phyloP scores from a whole-genome alignment of 208 protist species.

The Porcisia deanei region DNA sequence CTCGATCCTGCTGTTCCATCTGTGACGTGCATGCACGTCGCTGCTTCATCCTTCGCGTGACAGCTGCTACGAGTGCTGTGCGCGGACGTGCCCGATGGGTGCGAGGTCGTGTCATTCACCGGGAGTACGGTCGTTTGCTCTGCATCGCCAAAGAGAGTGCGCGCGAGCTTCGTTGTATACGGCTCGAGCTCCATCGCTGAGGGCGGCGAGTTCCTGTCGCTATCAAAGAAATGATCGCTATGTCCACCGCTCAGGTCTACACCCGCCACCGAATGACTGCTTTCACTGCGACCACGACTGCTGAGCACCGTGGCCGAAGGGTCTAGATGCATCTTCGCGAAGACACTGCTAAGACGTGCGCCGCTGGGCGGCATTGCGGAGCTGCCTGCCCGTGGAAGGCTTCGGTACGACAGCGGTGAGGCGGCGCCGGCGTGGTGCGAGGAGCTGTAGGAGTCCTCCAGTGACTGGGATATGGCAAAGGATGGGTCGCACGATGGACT shows the following conservation, averaged over 20 bases:
- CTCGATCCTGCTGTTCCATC: neutral
- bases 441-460: slow-evolving; percentile 15
- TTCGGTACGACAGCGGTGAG: slow-evolving; percentile 13
- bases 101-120: slow-evolving; percentile 32
- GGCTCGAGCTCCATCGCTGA: slow-evolving; percentile 62
- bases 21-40: neutral
- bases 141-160: slow-evolving; percentile 67
- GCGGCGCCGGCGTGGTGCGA: slow-evolving; percentile 5
- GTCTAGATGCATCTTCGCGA: slow-evolving; percentile 48
- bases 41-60: slow-evolving; percentile 6
- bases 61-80: slow-evolving; percentile 3
- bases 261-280: slow-evolving; percentile 6
- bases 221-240: neutral
- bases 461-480: neutral
- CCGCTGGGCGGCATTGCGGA: slow-evolving; percentile 4
- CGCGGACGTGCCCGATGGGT: slow-evolving; percentile 2
- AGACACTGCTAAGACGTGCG: slow-evolving; percentile 27
- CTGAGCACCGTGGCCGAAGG: slow-evolving; percentile 10
- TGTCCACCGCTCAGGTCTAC: neutral
- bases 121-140: slow-evolving; percentile 75
- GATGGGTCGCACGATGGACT: slow-evolving; percentile 20
- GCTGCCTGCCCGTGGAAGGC: slow-evolving; percentile 21
- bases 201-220: neutral
- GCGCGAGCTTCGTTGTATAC: slow-evolving; percentile 75
- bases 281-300: slow-evolving; percentile 18